Base-by-base conservation (phyloP, 2,329 filamentous ascomycete species). In the Cladorrhinum sp. region DNA sequence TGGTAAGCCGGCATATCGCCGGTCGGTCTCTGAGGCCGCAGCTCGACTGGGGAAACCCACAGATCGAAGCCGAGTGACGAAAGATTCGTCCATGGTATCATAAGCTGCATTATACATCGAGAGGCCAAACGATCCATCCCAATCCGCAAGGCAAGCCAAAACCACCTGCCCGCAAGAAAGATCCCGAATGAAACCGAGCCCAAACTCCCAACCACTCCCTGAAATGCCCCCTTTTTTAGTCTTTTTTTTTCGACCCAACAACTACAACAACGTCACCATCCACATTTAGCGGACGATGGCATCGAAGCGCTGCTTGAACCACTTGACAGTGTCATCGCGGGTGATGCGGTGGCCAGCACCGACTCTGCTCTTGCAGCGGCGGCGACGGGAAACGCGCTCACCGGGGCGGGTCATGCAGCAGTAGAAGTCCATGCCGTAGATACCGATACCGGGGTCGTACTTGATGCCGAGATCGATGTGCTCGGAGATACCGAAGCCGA, bases 371-470 rank as follows among this genome's bases (percentile, higher is more conserved):
- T 96, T 90, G 83, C 84, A 87, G 76, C 93, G 92, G 79, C 93
- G 90, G 77, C 95, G 92, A 85, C 92, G 93, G 79, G 91, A 90
- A 78, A 99, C 92, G 79, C 95, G 93, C 87, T 96, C 93, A 84
- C 95, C 95, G 75, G 93, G 95, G 76, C 95, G 93, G 85, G 92
- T 96, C 95, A 99, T 99, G 92, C 93, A 98, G 91, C 89, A 93
- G 90, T 97, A 99, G 85, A 99, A 99, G 85, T 99, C 95, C 95
- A 99, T 99, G 79, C 95, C 93, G 86, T 96, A 97, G 80, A 97
- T 97, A 88, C 93, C 93, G 73, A 97, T 97, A 68, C 86, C 90
- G 69, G 93, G 93, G 84, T 97, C 93, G 85, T 97, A 97, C 89
- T 99, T 99, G 91, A 99, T 99, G 77, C 95, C 95, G 75, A 99